A percentile compares a stretch with the other conserved stretches of the same genome.
phyloP scores from a whole-genome alignment of 345 rosid genomes.

The Laguncularia racemosa region DNA sequence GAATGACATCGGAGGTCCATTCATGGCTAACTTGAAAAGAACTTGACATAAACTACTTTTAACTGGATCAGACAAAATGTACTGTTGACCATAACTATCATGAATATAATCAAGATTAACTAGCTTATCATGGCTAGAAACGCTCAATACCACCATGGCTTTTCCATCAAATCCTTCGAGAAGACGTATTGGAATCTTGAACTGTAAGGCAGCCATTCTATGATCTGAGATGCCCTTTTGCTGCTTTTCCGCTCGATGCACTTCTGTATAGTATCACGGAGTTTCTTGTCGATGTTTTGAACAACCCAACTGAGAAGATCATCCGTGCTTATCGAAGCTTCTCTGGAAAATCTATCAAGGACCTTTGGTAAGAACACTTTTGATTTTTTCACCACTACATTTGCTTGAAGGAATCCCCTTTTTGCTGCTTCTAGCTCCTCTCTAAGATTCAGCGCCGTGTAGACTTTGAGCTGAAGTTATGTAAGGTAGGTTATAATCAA shows the following conservation, averaged over 20 bases:
- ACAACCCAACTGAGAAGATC: conserved; percentile 58
- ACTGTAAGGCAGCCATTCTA: conserved; percentile 73
- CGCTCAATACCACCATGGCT: conserved; percentile 35
- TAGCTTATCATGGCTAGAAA: too few relatives aligned
- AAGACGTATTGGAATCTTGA: conserved; percentile 68
- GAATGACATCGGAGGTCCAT: too few relatives aligned
- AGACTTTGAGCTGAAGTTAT: conserved; percentile 47
- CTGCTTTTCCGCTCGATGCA: conserved; percentile 38
- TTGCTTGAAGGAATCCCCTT: conserved; percentile 59
- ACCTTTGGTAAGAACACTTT: conserved; percentile 62
- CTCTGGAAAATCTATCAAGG: conserved; percentile 65
- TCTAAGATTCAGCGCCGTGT: conserved; percentile 51
- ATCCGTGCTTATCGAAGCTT: conserved; percentile 45
- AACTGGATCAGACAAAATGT: too few relatives aligned
- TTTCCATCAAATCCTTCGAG: conserved; percentile 63
- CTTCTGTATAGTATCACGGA: conserved; percentile 45
- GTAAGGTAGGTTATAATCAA: too few relatives aligned
- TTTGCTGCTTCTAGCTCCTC: conserved; percentile 63
- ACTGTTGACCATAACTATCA: too few relatives aligned
- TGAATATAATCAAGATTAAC: too few relatives aligned
- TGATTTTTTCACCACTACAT: conserved; percentile 47
- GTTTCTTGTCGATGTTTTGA: conserved; percentile 52
- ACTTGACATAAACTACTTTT: too few relatives aligned
- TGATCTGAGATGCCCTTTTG: conserved; percentile 47
- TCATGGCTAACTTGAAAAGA: too few relatives aligned